A percentile compares a stretch with the other conserved stretches of the same genome.
These are phyloP conservation scores for Dimocarpus longan DNA, from an alignment of 345 rosid genomes.

Conservation along the genomic window DNA sequence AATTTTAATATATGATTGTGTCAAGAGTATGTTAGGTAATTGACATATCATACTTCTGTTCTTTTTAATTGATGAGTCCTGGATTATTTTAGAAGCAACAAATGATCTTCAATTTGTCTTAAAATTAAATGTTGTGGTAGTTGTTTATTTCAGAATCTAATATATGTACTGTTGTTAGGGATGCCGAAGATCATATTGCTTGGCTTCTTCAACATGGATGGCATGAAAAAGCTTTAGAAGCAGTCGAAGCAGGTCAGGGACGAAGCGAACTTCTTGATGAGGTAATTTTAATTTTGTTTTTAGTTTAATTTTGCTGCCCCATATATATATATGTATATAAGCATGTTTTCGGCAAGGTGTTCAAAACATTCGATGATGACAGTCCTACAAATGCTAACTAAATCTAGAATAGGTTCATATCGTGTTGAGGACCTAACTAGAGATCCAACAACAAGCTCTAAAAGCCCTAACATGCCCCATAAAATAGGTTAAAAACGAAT, in stretches of 20 bases:
- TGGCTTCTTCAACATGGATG: conserved; percentile 99
- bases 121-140: neutral
- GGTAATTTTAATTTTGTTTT: conserved; percentile 46
- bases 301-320: neutral
- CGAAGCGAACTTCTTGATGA: conserved; percentile 91
- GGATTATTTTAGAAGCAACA: neutral
- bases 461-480: no score
- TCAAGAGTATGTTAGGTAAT: neutral
- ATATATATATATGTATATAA: neutral
- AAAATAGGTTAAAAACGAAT: no score
- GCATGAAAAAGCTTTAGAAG: conserved; percentile 98
- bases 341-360: no score
- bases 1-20: neutral
- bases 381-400: neutral
- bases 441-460: no score
- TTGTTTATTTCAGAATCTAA: conserved; percentile 3
- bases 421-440: no score
- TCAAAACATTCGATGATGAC: neutral
- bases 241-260: conserved; percentile 97
- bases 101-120: neutral
- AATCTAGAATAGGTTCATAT: neutral
- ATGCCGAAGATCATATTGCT: conserved; percentile 95
- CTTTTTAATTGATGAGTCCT: neutral
- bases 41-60: neutral
- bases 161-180: conserved; percentile 51